Evolutionary conservation across 2,329 filamentous ascomycete species (phyloP), one percentile per base, ranked within the genome.

Genomic region (Penicillium vulpinum): DNA sequence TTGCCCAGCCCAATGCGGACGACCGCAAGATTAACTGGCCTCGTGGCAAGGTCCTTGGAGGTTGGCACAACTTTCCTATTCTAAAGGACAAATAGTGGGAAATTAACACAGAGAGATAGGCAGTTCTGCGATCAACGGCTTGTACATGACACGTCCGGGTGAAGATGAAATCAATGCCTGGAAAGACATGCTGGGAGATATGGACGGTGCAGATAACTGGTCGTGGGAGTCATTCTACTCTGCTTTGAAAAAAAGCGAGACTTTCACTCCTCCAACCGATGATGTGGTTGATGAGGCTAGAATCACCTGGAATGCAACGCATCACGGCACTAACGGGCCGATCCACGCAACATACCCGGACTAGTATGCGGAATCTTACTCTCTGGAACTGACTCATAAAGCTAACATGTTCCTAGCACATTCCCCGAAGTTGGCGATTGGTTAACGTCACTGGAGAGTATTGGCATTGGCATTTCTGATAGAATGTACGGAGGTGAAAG

Each of bases 171-270:
- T 73, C 54, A 68, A 73, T 61, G 69, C 70, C 4, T 73, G 71
- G 71, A 58, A 65, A 57, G 60, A 62, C 11, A 58, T 73, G 63
- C 62, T 73, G 7, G 68, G 65, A 24, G 66, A 69, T 33, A 73
- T 73, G 71, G 66, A 72, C 6, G 71, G 70, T 6, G 69, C 70
- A 2, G 69, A 73, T 3, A 69, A 73, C 48, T 73, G 71, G 71
- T 62, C 62, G 2, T 73, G 71, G 71, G 64, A 70, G 15, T 69
- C 70, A 1, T 69, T 73, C 57, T 72, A 65, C 39, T 64, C 67
- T n/a, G 70, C 71, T 4, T 67, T 73, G 67, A 72, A 70, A 50
- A 65, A 72, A 36, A 66, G 65, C 36, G 68, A 70, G 49, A 69
- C 61, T 0, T 70, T 69, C 35, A 57, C 58, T 3, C 54, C 65